phyloP scores from a whole-genome alignment of 2,329 filamentous ascomycete genomes.

The Stemphylium beticola region DNA sequence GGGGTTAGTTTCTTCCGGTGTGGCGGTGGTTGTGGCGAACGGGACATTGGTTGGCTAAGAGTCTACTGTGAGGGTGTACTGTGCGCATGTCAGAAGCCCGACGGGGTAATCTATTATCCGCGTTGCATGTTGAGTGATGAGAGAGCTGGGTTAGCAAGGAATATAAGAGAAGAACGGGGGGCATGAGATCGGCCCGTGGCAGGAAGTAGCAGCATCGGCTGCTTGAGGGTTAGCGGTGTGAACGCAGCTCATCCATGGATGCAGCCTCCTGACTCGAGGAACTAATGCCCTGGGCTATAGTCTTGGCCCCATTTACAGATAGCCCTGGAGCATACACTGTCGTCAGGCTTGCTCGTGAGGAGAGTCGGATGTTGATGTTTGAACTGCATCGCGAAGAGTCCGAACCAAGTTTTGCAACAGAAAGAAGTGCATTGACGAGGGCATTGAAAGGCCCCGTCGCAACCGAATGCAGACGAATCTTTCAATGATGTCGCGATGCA shows the following conservation, averaged over 20 bases:
- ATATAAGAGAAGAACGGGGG: neutral
- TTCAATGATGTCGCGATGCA: neutral
- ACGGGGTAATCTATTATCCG: slow-evolving; percentile 1
- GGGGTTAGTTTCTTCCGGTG: slow-evolving; percentile 28
- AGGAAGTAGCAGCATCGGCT: too few species aligned
- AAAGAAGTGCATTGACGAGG: neutral
- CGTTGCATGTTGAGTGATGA: neutral
- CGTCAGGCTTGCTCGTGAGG: neutral
- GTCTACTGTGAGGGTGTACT: neutral
- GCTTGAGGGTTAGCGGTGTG: neutral
- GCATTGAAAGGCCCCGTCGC: neutral
- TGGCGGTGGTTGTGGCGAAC: slow-evolving; percentile 28
- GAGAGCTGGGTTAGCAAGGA: neutral
- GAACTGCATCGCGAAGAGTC: neutral
- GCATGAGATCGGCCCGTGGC: too few species aligned
- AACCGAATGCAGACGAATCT: neutral
- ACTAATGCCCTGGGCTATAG: neutral
- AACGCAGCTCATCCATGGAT: neutral
- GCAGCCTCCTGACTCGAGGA: neutral
- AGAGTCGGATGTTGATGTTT: neutral
- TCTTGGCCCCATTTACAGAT: neutral
- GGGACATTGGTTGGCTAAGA: slow-evolving; percentile 8
- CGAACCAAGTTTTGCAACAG: neutral
- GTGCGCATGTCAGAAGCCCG: neutral
- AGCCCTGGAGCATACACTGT: neutral